Conservation (phyloP, 2,329 filamentous ascomycete species). For the Colletotrichum nymphaeae region DNA sequence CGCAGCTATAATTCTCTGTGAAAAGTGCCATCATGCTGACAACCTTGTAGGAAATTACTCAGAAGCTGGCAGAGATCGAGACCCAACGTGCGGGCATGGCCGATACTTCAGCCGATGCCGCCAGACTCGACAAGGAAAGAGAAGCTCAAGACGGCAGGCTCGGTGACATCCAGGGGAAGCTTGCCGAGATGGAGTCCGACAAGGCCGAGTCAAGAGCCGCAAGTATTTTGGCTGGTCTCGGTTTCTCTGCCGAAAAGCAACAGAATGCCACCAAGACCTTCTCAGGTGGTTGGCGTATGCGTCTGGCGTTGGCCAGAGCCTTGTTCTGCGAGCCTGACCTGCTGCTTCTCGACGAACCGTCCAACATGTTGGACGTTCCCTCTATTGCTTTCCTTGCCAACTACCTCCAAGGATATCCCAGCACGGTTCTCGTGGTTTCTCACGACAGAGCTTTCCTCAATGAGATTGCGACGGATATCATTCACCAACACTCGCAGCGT, state of each 20-base stretch:
- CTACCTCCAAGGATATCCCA: slow-evolving; percentile 94
- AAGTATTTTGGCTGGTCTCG: slow-evolving; percentile 95
- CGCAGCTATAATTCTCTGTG: not conserved
- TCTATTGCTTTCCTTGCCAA: slow-evolving; percentile 98
- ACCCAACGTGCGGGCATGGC: slow-evolving; percentile 81
- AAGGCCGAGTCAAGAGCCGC: slow-evolving; percentile 96
- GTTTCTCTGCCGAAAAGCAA: slow-evolving; percentile 94
- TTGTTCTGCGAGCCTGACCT: slow-evolving; percentile 98
- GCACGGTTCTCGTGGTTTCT: slow-evolving; percentile 94
- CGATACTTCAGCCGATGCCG: slow-evolving; percentile 91
- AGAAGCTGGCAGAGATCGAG: slow-evolving; percentile 82
- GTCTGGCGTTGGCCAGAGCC: slow-evolving; percentile 91
- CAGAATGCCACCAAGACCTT: slow-evolving; percentile 96
- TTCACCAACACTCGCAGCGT: slow-evolving; percentile 96
- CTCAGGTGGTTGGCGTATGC: slow-evolving; percentile 99
- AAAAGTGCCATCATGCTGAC: slow-evolving; percentile 39
- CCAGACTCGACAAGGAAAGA: slow-evolving; percentile 84
- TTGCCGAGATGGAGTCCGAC: slow-evolving; percentile 98
- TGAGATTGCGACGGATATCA: slow-evolving; percentile 98
- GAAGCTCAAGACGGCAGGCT: slow-evolving; percentile 92
- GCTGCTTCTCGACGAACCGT: slow-evolving; percentile 96
- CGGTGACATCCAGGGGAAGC: slow-evolving; percentile 89
- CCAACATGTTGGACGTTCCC: slow-evolving; percentile 99
- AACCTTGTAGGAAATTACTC: slow-evolving; percentile 76
- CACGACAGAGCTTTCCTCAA: slow-evolving; percentile 99